phyloP scores from a whole-genome alignment of 1,284 basidiomycete species.

The Trametes versicolor region DNA sequence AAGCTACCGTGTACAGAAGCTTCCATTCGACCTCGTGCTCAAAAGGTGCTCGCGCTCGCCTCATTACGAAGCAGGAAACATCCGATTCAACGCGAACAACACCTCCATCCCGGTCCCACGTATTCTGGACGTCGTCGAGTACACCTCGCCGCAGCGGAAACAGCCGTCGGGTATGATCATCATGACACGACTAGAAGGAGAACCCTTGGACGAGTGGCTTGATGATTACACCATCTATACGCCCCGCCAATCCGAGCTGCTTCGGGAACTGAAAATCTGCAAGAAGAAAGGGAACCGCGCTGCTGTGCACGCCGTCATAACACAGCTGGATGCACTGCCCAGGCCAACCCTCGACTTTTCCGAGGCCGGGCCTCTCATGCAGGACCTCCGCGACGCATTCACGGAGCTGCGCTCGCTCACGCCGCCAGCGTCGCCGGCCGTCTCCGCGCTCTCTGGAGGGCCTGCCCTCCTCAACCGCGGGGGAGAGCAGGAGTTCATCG shows the following conservation, averaged over 20 bases:
- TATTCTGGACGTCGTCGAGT: slow-evolving; percentile 17
- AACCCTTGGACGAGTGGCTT: slow-evolving; percentile 6
- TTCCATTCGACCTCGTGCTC: slow-evolving; percentile 4
- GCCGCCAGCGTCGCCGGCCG: background rate
- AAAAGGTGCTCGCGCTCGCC: background rate
- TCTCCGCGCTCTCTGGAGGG: slow-evolving; percentile 1
- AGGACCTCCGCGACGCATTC: slow-evolving; percentile 16
- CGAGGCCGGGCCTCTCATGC: slow-evolving; percentile 1
- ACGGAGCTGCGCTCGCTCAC: slow-evolving; percentile 6
- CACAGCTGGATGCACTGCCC: background rate
- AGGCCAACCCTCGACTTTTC: slow-evolving; percentile 6
- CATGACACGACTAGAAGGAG: slow-evolving; percentile 16
- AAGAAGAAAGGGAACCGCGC: background rate
- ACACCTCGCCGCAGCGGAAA: background rate
- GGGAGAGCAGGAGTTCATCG: background rate
- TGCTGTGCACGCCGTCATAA: background rate
- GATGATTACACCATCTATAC: background rate
- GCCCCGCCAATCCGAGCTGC: background rate
- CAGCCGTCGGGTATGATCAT: slow-evolving; percentile 1
- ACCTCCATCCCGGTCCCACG: slow-evolving; percentile 18
- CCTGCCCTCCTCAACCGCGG: slow-evolving; percentile 5
- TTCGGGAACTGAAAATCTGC: background rate
- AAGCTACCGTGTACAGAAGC: background rate
- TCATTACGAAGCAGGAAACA: slow-evolving; percentile 10
- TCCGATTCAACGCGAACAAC: slow-evolving; percentile 12